A percentile compares a stretch with the other conserved stretches of the same genome.
These are phyloP conservation scores for Escallonia herrerae DNA, from an alignment of 129 eudicot genomes.

Conservation along the genomic window DNA sequence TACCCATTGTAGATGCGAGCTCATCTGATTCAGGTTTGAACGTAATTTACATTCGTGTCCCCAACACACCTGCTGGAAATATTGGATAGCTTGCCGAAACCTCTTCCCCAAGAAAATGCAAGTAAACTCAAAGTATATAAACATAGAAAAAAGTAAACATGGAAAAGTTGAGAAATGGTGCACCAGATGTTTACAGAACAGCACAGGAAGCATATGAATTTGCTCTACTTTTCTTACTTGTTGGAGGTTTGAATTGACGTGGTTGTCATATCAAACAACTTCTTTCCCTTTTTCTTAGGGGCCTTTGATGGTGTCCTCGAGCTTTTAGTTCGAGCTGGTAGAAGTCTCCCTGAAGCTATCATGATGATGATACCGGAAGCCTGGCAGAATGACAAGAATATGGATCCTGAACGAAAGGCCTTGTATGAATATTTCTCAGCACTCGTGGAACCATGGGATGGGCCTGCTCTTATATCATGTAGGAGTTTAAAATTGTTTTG, in stretches of 20 bases:
- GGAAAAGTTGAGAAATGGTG: too few species aligned
- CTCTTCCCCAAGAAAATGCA: too few species aligned
- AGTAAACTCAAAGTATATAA: too few species aligned
- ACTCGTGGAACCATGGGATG: slow-evolving; percentile 99
- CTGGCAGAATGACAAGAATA: slow-evolving; percentile 96
- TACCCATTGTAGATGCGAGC: slow-evolving; percentile 98
- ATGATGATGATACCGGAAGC: slow-evolving; percentile 99
- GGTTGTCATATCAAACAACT: background rate
- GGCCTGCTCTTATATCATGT: slow-evolving; percentile 98
- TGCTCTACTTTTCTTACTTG: too few species aligned
- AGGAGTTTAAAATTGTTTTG: slow-evolving; percentile 6
- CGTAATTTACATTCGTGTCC: background rate
- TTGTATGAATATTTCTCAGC: slow-evolving; percentile 88
- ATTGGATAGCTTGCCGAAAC: too few species aligned
- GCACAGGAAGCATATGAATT: too few species aligned
- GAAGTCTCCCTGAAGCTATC: slow-evolving; percentile 96
- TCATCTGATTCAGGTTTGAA: slow-evolving; percentile 92
- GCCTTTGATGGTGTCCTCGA: slow-evolving; percentile 97
- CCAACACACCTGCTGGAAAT: too few species aligned
- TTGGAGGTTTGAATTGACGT: too few species aligned
- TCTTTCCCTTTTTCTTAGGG: slow-evolving; percentile 29
- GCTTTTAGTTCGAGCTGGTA: slow-evolving; percentile 89
- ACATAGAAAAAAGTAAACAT: too few species aligned
- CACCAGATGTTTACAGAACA: too few species aligned
- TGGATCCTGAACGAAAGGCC: slow-evolving; percentile 88